Conservation (phyloP, 495 filamentous ascomycete species). For the Hypoxylon crocopeplum region DNA sequence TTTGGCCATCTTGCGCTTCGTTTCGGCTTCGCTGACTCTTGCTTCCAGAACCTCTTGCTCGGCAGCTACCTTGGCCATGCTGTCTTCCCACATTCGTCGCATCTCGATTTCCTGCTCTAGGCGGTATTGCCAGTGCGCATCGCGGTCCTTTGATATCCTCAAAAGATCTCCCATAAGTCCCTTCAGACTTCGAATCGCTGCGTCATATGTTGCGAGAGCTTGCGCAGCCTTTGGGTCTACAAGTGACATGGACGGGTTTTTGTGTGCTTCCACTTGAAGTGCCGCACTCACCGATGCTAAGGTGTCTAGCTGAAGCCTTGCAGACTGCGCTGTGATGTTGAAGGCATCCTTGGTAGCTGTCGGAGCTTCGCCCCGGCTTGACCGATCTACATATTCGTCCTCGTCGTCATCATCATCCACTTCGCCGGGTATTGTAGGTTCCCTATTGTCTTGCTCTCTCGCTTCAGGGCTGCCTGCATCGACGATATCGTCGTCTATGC, state of each 20-base stretch:
- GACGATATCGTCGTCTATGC: conserved; percentile 53
- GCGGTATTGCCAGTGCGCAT: conserved; percentile 95
- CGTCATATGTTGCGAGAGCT: conserved; percentile 86
- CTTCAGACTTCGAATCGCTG: conserved; percentile 86
- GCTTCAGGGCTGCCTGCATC: conserved; percentile 45
- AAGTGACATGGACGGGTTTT: conserved; percentile 71
- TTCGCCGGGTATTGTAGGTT: conserved; percentile 23
- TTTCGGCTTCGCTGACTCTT: conserved; percentile 86
- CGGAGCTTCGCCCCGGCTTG: conserved; percentile 76
- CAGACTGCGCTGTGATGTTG: conserved; percentile 93
- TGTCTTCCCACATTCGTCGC: conserved; percentile 96
- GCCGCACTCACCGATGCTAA: conserved; percentile 84
- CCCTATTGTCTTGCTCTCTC: conserved; percentile 33
- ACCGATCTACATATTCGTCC: conserved; percentile 83
- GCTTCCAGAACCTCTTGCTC: conserved; percentile 92
- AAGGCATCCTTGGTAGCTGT: conserved; percentile 86
- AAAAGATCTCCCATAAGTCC: conserved; percentile 85
- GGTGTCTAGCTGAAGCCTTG: conserved; percentile 88
- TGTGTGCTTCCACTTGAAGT: conserved; percentile 72
- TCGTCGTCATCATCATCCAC: conserved; percentile 74
- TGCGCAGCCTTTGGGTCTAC: conserved; percentile 77
- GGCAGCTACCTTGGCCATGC: conserved; percentile 90
- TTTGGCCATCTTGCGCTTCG: conserved; percentile 88
- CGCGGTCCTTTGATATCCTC: conserved; percentile 89
- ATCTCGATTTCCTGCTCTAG: conserved; percentile 88